Conservation (phyloP, 192 early-diverging fungal species). For the Backusella westeae region DNA sequence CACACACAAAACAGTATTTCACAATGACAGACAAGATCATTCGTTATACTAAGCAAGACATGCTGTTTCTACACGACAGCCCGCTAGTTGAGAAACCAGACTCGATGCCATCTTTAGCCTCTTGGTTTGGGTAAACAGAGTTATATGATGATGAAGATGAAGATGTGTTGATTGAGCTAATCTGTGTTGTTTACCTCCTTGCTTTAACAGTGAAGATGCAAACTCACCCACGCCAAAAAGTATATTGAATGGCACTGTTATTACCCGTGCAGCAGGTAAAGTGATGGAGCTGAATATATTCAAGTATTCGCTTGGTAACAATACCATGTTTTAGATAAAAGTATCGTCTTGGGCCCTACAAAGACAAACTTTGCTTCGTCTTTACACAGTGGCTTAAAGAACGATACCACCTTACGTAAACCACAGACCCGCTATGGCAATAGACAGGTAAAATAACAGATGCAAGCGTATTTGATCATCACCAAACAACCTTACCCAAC, state of each 20-base stretch:
- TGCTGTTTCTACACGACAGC: constrained; percentile 29
- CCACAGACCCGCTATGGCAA: constrained; percentile 10
- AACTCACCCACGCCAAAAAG: constrained; percentile 16
- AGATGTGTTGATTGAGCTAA: neutral
- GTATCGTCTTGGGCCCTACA: constrained; percentile 54
- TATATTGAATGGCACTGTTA: constrained; percentile 14
- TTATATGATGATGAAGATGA: neutral
- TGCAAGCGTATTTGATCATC: neutral
- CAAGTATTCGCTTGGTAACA: no score
- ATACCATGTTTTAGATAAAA: constrained; percentile 25
- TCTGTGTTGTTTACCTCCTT: neutral
- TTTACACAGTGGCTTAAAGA: constrained; percentile 47
- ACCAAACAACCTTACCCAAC: neutral
- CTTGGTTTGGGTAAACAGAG: constrained; percentile 33
- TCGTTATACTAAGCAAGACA: constrained; percentile 30
- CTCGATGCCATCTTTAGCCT: constrained; percentile 23
- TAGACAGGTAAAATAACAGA: constrained; percentile 5
- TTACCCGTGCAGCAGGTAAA: constrained; percentile 22
- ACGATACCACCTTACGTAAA: constrained; percentile 5
- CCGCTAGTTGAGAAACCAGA: constrained; percentile 33
- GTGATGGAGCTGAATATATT: no score
- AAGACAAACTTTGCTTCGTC: constrained; percentile 59
- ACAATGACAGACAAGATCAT: constrained; percentile 10
- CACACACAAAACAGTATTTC: neutral
- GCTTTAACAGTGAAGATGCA: constrained; percentile 17